phyloP scores from a whole-genome alignment of 1,139 yeast genomes.

The Saccharomyces hybrid region DNA sequence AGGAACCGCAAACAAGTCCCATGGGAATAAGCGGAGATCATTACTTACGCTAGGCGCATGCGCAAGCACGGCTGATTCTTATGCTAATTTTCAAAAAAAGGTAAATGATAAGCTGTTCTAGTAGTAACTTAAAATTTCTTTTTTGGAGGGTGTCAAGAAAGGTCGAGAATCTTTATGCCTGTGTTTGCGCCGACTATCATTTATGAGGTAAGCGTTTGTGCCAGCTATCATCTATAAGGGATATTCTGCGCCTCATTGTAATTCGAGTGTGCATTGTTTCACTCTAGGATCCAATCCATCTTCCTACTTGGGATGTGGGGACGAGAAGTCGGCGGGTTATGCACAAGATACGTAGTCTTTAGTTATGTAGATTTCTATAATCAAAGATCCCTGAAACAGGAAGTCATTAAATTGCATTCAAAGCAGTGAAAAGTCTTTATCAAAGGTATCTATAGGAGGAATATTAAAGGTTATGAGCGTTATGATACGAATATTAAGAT shows the following conservation, averaged over 20 bases:
- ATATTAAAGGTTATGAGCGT: not conserved
- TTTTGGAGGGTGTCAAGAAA: not conserved
- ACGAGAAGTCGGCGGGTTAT: not conserved
- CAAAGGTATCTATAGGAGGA: not conserved
- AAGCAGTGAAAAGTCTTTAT: not conserved
- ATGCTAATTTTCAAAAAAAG: not conserved
- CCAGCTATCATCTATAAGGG: not conserved
- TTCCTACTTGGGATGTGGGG: not conserved
- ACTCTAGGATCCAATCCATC: not conserved
- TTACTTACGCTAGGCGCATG: not conserved
- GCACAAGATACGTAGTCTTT: not conserved
- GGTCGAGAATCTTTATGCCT: not conserved
- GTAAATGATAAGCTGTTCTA: not conserved
- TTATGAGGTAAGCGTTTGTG: not conserved
- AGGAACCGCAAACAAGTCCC: not conserved
- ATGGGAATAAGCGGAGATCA: not conserved
- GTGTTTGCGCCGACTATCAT: not conserved
- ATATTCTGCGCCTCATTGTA: not conserved
- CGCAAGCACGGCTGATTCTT: not conserved
- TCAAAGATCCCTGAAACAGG: not conserved
- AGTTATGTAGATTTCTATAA: not conserved
- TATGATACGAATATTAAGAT: not conserved
- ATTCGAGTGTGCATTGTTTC: not conserved
- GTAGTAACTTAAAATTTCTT: not conserved
- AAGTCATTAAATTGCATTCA: not conserved